Conservation (phyloP, 805 yeast species). For the Wickerhamomyces subpelliculosus region DNA sequence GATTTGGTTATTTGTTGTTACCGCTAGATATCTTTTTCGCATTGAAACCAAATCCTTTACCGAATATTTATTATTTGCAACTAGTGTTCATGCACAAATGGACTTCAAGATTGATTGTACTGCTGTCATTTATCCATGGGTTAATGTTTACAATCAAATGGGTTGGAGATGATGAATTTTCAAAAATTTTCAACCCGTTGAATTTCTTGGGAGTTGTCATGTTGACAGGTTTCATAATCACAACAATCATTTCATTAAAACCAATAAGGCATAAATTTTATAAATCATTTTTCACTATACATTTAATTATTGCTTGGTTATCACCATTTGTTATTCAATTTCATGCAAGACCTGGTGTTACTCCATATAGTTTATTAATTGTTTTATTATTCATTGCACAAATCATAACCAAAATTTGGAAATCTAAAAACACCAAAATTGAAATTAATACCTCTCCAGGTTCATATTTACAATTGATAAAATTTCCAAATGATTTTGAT, state of each 20-base stretch:
- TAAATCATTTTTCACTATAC: conserved; percentile 47
- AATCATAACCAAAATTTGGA: conserved; percentile 25
- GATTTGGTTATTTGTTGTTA: conserved; percentile 50
- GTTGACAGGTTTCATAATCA: conserved; percentile 26
- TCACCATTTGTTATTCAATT: conserved; percentile 39
- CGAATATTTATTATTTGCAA: conserved; percentile 43
- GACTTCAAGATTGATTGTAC: conserved; percentile 53
- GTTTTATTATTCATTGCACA: conserved; percentile 29
- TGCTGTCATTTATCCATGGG: conserved; percentile 42
- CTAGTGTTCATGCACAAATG: conserved; percentile 59
- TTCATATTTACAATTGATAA: conserved; percentile 18
- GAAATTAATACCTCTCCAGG: conserved; percentile 12
- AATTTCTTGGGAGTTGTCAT: conserved; percentile 51
- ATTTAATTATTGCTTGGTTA: conserved; percentile 42
- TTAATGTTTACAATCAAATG: conserved; percentile 46
- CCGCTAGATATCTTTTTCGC: conserved; percentile 53
- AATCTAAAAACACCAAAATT: conserved; percentile 11
- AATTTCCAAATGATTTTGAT: conserved; percentile 21
- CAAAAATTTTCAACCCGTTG: conserved; percentile 27
- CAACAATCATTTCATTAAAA: conserved; percentile 40
- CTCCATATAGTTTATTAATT: conserved; percentile 25
- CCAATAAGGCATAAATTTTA: conserved; percentile 45
- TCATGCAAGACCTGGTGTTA: conserved; percentile 71
- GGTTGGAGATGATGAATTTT: conserved; percentile 30
- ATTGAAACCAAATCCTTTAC: conserved; percentile 47